A percentile compares a stretch with the other conserved stretches of the same genome.
Evolutionary conservation across 805 yeast genomes (phyloP).

Genomic region (fission yeast (Schizosaccharomyces pombe)): DNA sequence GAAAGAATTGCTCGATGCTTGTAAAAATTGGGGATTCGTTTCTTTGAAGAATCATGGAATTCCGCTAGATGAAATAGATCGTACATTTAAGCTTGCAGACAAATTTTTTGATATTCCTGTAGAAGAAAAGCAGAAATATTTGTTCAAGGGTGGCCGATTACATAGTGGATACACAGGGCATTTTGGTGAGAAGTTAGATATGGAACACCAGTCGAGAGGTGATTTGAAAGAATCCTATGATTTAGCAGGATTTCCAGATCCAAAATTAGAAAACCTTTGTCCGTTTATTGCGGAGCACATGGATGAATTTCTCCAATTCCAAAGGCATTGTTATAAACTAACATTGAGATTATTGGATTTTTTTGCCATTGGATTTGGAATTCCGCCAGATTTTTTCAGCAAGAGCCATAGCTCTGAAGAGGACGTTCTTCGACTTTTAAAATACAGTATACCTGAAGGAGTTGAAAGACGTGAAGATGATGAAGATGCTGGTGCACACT

Average conservation of each 20-base stretch:
- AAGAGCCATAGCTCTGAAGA: background rate
- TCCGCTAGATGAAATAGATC: background rate
- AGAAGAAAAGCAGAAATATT: background rate
- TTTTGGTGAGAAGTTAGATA: background rate
- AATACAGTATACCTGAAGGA: background rate
- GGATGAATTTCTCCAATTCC: background rate
- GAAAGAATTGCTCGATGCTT: background rate
- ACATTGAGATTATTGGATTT: background rate
- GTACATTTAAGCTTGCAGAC: background rate
- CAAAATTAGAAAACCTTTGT: background rate
- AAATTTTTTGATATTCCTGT: background rate
- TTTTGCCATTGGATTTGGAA: background rate
- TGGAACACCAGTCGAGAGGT: background rate
- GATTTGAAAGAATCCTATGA: background rate
- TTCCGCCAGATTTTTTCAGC: background rate
- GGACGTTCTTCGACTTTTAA: background rate
- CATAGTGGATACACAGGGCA: background rate
- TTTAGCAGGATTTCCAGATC: background rate
- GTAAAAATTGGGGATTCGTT: background rate
- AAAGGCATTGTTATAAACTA: background rate
- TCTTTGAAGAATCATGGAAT: background rate
- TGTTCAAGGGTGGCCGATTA: background rate
- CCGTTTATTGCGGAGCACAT: background rate
- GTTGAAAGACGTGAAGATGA: background rate
- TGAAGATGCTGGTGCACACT: background rate